Conservation (phyloP, 345 rosid genomes). For the Raphanus raphanistrum region DNA sequence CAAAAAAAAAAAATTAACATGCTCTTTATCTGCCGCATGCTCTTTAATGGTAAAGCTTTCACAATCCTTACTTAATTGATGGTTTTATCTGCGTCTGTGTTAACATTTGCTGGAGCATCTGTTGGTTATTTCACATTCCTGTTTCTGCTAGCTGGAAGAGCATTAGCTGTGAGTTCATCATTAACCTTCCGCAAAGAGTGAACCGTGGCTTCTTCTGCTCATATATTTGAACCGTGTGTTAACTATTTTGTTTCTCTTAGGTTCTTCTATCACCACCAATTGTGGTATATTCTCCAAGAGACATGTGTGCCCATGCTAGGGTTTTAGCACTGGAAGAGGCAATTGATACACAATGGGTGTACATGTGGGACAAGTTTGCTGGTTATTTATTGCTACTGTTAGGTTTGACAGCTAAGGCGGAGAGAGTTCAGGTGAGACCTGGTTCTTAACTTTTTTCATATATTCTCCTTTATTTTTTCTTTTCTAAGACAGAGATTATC, state of each 20-base stretch:
- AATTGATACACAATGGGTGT: conserved; percentile 99
- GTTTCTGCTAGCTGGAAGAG: conserved; percentile 96
- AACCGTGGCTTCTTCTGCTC: conserved; percentile 18
- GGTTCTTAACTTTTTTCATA: conserved; percentile 15
- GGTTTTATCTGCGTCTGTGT: too few relatives aligned
- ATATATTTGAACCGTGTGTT: conserved; percentile 3
- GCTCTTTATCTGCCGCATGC: conserved; percentile 98
- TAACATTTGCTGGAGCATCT: conserved; percentile 99
- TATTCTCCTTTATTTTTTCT: conserved; percentile 21
- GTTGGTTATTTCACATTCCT: conserved; percentile 95
- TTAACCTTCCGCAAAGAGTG: neutral
- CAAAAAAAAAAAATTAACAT: conserved; percentile 34
- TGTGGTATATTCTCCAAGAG: conserved; percentile 98
- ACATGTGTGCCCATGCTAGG: conserved; percentile 98
- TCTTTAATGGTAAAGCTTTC: conserved; percentile 82
- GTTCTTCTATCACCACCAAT: conserved; percentile 99
- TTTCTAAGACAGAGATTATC: conserved; percentile 2
- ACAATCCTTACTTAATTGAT: neutral
- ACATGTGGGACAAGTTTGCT: conserved; percentile 99
- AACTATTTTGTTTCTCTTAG: conserved; percentile 41
- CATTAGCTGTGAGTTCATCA: conserved; percentile 81
- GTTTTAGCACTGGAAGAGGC: conserved; percentile 98
- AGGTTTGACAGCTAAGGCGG: conserved; percentile 98
- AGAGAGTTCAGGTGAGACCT: conserved; percentile 80
- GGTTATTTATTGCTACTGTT: conserved; percentile 92